Base-by-base conservation (phyloP, 2,329 filamentous ascomycete species). In the Trichoderma koningiopsis region DNA sequence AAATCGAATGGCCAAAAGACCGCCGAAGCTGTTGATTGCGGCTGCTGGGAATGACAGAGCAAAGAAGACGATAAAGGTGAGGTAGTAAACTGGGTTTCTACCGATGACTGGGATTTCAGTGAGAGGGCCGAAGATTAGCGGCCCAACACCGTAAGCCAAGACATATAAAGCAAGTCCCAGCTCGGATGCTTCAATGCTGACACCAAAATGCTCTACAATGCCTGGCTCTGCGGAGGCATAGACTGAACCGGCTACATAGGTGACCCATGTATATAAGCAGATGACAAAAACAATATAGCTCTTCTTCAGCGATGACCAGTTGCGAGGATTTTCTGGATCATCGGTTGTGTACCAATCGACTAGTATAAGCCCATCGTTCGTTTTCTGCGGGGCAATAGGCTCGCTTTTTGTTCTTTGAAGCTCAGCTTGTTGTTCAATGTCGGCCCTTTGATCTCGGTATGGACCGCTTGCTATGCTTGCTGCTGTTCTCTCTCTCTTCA, bases 1-100 rank as follows among this genome's bases (percentile, higher is more conserved):
- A 77, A 90, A 90, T 1, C 89, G 84, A 2, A 89, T 80, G 4
- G 90, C 86, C 73, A 91, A 83, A 10, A 93, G 81, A 0, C 88
- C 88, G 16, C 53, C 35, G 14, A 61, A 62, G 22, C 56, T 68
- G 22, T 68, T 62, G 19, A 62, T 59, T 3, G 47, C 24, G 5
- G 65, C 65, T 43, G 56, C 56, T 14, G 55, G 55, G 19, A 68
- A 60, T 22, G 65, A 68, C 13, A 62, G 27, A 24, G 57, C 56
- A 37, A 68, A 58, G n/a, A 68, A 68, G 22, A 68, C 43, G 6
- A 60, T 16, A 2, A 68, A 61, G 2, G 65, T 68, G 33, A 62
- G 40, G 4, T 60, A 60, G 27, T 62, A 68, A 13, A 61, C 55
- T 2, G 56, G 56, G 62, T 55, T 68, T 24, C 65, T 31, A 6